A percentile compares a stretch with the other conserved stretches of the same genome.
These are phyloP conservation scores for Euclidium syriacum DNA, from an alignment of 345 rosid species.

Conservation along the genomic window DNA sequence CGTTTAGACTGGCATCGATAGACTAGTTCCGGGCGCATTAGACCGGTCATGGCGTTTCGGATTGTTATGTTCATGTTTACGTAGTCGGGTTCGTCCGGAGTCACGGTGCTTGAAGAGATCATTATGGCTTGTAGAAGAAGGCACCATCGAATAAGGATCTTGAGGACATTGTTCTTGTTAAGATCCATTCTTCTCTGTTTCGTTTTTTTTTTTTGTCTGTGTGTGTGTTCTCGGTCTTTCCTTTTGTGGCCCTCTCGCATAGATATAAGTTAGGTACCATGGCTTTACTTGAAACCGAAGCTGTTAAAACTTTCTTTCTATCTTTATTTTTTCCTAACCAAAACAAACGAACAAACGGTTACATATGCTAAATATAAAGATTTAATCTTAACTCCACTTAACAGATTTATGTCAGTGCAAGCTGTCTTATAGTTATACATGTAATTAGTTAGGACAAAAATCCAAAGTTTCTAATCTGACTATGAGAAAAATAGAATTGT, in stretches of 20 bases:
- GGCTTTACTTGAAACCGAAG: slow-evolving; percentile 12
- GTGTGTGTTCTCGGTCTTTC: neutral
- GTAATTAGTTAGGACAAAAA: no score
- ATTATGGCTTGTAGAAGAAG: slow-evolving; percentile 22
- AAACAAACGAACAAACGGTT: slow-evolving; percentile 8
- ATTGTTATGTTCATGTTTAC: slow-evolving; percentile 32
- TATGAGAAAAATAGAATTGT: no score
- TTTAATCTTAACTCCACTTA: neutral
- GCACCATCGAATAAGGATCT: slow-evolving; percentile 14
- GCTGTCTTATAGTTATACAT: neutral
- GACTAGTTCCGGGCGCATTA: slow-evolving; percentile 14
- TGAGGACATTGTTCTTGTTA: neutral
- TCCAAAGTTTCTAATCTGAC: no score
- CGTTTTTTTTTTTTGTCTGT: neutral
- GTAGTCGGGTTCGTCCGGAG: slow-evolving; percentile 18
- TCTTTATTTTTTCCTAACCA: neutral
- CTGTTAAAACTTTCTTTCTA: neutral
- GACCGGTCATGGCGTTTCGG: slow-evolving; percentile 26
- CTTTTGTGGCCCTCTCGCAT: neutral
- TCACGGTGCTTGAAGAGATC: slow-evolving; percentile 9
- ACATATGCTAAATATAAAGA: slow-evolving; percentile 15
- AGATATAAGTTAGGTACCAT: neutral
- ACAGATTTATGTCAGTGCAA: neutral
- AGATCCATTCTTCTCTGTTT: slow-evolving; percentile 3
- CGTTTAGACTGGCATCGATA: slow-evolving; percentile 30